Evolutionary conservation across 2,329 filamentous ascomycete species (phyloP), one percentile per base, ranked within the genome.

Genomic region (Macrophomina tecta): DNA sequence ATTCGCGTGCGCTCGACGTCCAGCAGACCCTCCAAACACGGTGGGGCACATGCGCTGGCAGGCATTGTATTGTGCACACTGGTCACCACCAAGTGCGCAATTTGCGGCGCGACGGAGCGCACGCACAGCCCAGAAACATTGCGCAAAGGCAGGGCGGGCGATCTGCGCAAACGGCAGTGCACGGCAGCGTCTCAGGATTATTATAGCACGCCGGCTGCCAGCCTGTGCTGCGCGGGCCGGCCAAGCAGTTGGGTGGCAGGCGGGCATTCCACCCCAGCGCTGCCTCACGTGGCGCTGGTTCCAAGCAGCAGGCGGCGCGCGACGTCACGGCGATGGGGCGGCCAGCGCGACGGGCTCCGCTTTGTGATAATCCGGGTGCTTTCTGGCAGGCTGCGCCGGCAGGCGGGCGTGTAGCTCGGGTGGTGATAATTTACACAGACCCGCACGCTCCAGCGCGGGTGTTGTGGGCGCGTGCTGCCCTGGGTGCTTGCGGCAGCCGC

Each of bases 111-210:
- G 12, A 45, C 11, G 36, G 36, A 12, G 11, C 7, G 36, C 36
- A 14, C 42, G 56, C 56, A 61, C 56, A 46, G 56, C 56, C 56
- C 56, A 61, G 40, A 46, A 61, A 61, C 56, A 61, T 46, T 60
- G 55, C 56, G 56, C 56, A 61, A 61, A 61, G 40, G 56, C 56
- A 45, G 46, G 56, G 56, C 56, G 56, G 56, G 56, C 56, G 56
- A 61, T 61, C 56, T 62, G 56, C 56, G 56, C 40, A 48, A 48
- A 61, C 56, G 56, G 56, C 56, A 32, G 58, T 32, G 58, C 58
- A 62, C 58, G 46, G 58, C 58, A 62, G 45, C 58, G 58, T 62
- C 58, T 62, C 58, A 62, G 58, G 45, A 62, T 62, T 49, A 62
- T 62, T 49, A 62, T 62, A 49, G 58, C 45, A 38, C 34, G 32